These are phyloP conservation scores for Tolypocladium tundrense DNA, from an alignment of 2,329 filamentous ascomycete species.

Conservation along the genomic window DNA sequence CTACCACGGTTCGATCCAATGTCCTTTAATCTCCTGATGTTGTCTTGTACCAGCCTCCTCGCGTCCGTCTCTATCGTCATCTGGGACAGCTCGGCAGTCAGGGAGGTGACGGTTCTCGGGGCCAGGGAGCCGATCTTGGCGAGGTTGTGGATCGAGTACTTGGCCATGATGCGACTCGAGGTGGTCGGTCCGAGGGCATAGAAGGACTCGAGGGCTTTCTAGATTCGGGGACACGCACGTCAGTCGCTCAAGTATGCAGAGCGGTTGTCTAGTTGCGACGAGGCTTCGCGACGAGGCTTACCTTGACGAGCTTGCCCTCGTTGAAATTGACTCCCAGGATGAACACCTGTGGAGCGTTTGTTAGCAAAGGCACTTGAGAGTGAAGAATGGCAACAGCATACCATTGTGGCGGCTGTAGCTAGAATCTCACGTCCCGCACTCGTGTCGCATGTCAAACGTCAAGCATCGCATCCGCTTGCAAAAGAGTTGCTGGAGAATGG, in stretches of 20 bases:
- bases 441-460: background rate
- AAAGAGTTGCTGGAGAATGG: background rate
- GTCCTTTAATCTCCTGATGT: conserved; percentile 77
- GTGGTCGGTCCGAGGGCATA: conserved; percentile 70
- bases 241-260: background rate
- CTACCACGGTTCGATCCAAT: conserved; percentile 85
- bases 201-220: conserved; percentile 73
- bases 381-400: background rate
- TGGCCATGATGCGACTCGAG: conserved; percentile 71
- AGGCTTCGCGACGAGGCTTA: conserved; percentile 33
- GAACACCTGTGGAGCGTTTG: conserved; percentile 50
- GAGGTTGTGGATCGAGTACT: conserved; percentile 76
- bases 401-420: conserved; percentile 7
- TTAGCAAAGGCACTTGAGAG: background rate
- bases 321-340: conserved; percentile 80
- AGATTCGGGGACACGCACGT: background rate
- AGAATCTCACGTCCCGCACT: background rate
- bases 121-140: conserved; percentile 67
- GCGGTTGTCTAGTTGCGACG: background rate
- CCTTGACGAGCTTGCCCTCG: conserved; percentile 74
- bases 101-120: conserved; percentile 65
- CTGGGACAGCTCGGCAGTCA: conserved; percentile 75
- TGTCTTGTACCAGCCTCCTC: conserved; percentile 65
- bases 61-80: conserved; percentile 95
- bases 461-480: background rate